A percentile compares a stretch with the other conserved stretches of the same genome.
These are phyloP conservation scores for Aureobasidium sp. DNA, from an alignment of 2,329 filamentous ascomycete species.

Conservation along the genomic window DNA sequence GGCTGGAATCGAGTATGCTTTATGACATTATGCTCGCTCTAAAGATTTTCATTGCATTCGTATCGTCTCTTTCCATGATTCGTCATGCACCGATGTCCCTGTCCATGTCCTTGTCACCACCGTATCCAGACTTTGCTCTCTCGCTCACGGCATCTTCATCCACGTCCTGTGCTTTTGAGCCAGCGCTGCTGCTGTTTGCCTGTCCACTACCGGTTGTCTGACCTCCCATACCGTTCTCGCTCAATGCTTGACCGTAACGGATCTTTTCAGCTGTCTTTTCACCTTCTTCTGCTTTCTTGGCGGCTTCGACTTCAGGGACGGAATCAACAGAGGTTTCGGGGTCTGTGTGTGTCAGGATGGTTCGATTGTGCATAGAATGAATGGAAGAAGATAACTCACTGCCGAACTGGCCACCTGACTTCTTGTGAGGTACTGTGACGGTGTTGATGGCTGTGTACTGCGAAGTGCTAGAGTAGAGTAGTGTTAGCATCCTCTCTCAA, in stretches of 20 bases:
- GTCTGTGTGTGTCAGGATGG: slow-evolving; percentile 21
- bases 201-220: slow-evolving; percentile 49
- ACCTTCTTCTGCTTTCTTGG: slow-evolving; percentile 41
- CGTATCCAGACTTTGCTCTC: slow-evolving; percentile 60
- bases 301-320: slow-evolving; percentile 33
- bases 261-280: slow-evolving; percentile 58
- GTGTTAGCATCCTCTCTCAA: neutral
- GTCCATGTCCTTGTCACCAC: slow-evolving; percentile 51
- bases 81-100: slow-evolving; percentile 55
- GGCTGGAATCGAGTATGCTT: neutral
- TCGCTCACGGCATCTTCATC: slow-evolving; percentile 42
- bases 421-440: slow-evolving; percentile 55
- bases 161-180: slow-evolving; percentile 36
- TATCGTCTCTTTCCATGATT: neutral
- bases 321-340: slow-evolving; percentile 36
- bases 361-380: slow-evolving; percentile 16
- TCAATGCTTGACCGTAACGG: slow-evolving; percentile 62
- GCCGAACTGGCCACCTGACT: slow-evolving; percentile 64
- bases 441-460: slow-evolving; percentile 63
- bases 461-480: neutral
- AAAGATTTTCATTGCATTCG: neutral
- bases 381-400: slow-evolving; percentile 38
- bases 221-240: slow-evolving; percentile 61
- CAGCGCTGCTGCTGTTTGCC: slow-evolving; percentile 42
- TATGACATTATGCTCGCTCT: neutral